These are phyloP conservation scores for Verticillium longisporum DNA, from an alignment of 2,329 filamentous ascomycete genomes.

Conservation along the genomic window DNA sequence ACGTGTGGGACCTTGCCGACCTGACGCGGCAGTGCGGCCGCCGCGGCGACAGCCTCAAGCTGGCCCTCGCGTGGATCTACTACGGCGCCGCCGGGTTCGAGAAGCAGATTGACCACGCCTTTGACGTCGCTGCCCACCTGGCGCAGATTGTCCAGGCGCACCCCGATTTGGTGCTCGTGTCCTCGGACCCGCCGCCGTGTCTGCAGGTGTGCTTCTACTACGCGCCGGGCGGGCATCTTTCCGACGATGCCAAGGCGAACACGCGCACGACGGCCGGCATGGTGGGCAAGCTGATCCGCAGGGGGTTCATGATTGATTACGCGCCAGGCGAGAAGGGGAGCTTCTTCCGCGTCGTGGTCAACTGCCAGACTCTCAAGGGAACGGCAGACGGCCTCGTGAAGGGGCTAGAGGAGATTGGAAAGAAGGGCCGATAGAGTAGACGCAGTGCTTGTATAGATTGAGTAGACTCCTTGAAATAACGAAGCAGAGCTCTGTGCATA, in stretches of 20 bases:
- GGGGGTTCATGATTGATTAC: conserved; percentile 56
- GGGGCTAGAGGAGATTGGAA: conserved; percentile 42
- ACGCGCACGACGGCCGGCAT: conserved; percentile 42
- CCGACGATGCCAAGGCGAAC: conserved; percentile 34
- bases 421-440: conserved; percentile 12
- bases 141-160: conserved; percentile 48
- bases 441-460: not conserved
- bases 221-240: conserved; percentile 48
- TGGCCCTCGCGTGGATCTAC: conserved; percentile 85
- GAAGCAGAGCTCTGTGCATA: too few relatives aligned
- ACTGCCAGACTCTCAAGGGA: conserved; percentile 43
- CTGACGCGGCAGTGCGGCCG: conserved; percentile 90
- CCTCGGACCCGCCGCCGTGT: conserved; percentile 73
- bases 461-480: too few relatives aligned
- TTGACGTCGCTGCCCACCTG: conserved; percentile 64
- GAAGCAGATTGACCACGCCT: conserved; percentile 63
- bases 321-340: conserved; percentile 49
- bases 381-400: conserved; percentile 48
- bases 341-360: conserved; percentile 55
- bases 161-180: conserved; percentile 63
- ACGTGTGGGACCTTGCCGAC: conserved; percentile 86
- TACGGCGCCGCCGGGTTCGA: conserved; percentile 73
- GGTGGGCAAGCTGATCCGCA: conserved; percentile 36
- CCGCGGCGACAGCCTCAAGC: conserved; percentile 76
- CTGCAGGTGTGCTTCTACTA: conserved; percentile 95